Evolutionary conservation across 495 filamentous ascomycete genomes (phyloP).

Genomic region (Penicillium psychrofluorescens): DNA sequence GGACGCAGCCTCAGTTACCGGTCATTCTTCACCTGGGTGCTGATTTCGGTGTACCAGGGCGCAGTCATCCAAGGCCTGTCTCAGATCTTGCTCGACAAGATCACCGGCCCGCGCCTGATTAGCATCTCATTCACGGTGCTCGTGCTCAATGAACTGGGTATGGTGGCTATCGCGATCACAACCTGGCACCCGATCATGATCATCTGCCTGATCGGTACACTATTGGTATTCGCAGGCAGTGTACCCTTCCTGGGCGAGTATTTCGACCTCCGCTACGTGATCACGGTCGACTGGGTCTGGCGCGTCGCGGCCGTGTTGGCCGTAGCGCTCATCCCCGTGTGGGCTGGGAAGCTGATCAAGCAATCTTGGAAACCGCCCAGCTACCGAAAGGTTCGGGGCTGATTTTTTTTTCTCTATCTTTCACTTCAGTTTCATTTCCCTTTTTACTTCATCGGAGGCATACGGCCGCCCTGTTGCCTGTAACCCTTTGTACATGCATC

Average conservation of each 20-base stretch:
- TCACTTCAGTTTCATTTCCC: neutral
- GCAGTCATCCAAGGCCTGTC: conserved; percentile 87
- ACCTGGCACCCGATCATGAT: conserved; percentile 98
- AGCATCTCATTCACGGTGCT: conserved; percentile 88
- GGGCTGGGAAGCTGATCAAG: conserved; percentile 73
- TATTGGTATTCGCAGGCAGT: conserved; percentile 67
- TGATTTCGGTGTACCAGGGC: conserved; percentile 92
- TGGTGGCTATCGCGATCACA: conserved; percentile 93
- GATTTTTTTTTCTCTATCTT: conserved; percentile 14
- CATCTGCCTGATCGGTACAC: conserved; percentile 71
- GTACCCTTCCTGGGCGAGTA: conserved; percentile 85
- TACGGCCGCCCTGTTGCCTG: neutral
- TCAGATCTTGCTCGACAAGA: conserved; percentile 74
- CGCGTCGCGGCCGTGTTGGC: conserved; percentile 71
- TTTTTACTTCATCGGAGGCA: neutral
- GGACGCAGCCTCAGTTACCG: conserved; percentile 80
- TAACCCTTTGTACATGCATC: conserved; percentile 9
- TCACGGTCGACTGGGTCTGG: conserved; percentile 81
- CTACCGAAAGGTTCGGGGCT: conserved; percentile 86
- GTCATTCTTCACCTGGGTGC: conserved; percentile 96
- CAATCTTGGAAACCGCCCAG: conserved; percentile 85
- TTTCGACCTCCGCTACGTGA: conserved; percentile 78
- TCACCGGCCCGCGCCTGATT: conserved; percentile 65
- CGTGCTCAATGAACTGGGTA: conserved; percentile 88
- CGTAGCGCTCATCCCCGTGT: conserved; percentile 79